These are phyloP conservation scores for Silene conica DNA, from an alignment of 148 eudicot species.

Conservation along the genomic window DNA sequence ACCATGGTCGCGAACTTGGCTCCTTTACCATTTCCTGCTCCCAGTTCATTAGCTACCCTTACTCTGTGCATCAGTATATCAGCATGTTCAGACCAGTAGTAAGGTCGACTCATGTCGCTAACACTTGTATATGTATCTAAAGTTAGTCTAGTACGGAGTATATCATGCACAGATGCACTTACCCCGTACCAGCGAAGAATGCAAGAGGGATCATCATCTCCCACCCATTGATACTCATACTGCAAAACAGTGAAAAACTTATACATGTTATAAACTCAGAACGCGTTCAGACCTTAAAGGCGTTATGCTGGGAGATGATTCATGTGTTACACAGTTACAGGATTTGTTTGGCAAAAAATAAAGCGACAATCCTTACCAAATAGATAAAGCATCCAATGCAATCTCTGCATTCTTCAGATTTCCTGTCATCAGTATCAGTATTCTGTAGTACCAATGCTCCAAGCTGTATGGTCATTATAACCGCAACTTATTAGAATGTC, in stretches of 20 bases:
- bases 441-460: slow-evolving; percentile 65
- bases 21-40: slow-evolving; percentile 64
- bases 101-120: no score
- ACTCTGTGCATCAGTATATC: slow-evolving; percentile 29
- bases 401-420: slow-evolving; percentile 53
- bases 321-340: neutral
- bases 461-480: slow-evolving; percentile 26
- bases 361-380: slow-evolving; percentile 31
- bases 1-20: slow-evolving; percentile 54
- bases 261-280: slow-evolving; percentile 19
- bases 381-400: slow-evolving; percentile 54
- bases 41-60: slow-evolving; percentile 59
- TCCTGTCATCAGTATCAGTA: slow-evolving; percentile 52
- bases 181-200: slow-evolving; percentile 61
- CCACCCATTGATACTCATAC: slow-evolving; percentile 60
- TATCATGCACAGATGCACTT: neutral
- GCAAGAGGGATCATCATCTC: slow-evolving; percentile 65
- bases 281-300: neutral
- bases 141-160: no score
- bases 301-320: slow-evolving; percentile 39
- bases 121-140: no score
- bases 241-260: slow-evolving; percentile 17
- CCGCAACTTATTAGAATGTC: neutral
- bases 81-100: no score
- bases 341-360: no score